phyloP scores from a whole-genome alignment of 768 basidiomycete genomes.

The Mycena pura region DNA sequence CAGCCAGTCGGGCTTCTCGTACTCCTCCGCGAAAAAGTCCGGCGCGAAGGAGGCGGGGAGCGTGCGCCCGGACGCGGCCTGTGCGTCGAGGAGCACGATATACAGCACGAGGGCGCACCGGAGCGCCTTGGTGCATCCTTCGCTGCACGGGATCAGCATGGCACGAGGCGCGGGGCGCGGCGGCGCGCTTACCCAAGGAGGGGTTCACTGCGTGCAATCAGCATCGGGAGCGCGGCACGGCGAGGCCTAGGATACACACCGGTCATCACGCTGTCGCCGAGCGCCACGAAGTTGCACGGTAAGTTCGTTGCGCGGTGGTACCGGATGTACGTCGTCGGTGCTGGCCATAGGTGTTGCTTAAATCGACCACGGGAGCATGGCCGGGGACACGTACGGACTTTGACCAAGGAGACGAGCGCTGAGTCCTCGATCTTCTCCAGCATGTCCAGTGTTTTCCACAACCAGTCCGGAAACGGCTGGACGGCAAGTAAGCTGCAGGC shows the following conservation, averaged over 20 bases:
- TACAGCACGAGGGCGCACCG: no score
- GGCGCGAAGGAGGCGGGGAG: no score
- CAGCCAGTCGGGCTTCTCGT: no score
- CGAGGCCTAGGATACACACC: not conserved
- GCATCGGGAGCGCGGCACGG: not conserved
- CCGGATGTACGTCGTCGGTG: slow-evolving; percentile 27
- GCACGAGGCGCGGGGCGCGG: not conserved
- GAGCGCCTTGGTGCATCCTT: slow-evolving; percentile 11
- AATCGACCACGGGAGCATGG: not conserved
- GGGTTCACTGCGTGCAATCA: slow-evolving; percentile 7
- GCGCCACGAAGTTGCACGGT: slow-evolving; percentile 40
- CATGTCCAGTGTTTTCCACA: slow-evolving; percentile 31
- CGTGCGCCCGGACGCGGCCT: no score
- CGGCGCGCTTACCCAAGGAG: not conserved
- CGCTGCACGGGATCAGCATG: not conserved
- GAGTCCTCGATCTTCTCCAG: slow-evolving; percentile 33
- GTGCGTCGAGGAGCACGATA: no score
- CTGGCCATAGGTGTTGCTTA: slow-evolving; percentile 15
- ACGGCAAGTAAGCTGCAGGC: slow-evolving; percentile 7
- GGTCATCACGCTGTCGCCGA: slow-evolving; percentile 41
- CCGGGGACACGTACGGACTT: not conserved
- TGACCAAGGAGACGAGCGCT: not conserved
- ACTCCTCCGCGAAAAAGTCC: no score
- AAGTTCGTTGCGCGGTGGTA: slow-evolving; percentile 33
- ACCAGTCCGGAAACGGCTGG: slow-evolving; percentile 34